A percentile compares a stretch with the other conserved stretches of the same genome.
Conservation (phyloP, 148 eudicot species). For the Cornus suecica region DNA sequence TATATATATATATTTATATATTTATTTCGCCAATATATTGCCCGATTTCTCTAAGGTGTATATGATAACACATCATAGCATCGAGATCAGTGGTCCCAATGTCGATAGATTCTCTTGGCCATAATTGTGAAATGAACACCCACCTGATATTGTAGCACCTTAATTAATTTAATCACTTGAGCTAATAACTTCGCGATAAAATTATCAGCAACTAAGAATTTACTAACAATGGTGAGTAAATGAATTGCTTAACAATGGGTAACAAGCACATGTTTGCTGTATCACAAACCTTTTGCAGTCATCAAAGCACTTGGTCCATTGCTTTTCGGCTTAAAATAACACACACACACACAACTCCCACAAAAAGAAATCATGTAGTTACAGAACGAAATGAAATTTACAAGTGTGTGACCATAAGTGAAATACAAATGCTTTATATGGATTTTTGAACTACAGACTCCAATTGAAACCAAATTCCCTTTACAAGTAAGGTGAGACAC, state of each 20-base stretch:
- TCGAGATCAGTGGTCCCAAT: too few species aligned
- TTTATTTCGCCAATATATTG: too few species aligned
- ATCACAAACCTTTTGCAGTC: background rate
- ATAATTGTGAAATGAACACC: too few species aligned
- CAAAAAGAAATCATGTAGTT: background rate
- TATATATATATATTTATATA: background rate
- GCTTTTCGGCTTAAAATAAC: background rate
- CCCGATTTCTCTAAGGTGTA: too few species aligned
- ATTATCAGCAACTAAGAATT: background rate
- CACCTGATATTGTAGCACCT: too few species aligned
- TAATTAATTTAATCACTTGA: background rate
- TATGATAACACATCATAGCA: too few species aligned
- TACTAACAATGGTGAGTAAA: background rate
- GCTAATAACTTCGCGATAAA: background rate
- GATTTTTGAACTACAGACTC: background rate
- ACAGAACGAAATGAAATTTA: background rate
- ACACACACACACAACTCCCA: background rate
- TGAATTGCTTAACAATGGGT: background rate
- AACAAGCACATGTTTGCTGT: background rate
- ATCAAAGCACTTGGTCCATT: background rate
- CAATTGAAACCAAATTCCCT: background rate
- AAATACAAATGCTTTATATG: background rate
- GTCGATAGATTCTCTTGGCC: too few species aligned
- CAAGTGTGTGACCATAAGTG: too few species aligned
- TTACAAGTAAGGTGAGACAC: background rate